A percentile compares a stretch with the other conserved stretches of the same genome.
Evolutionary conservation across 2,329 filamentous ascomycete genomes (phyloP).

Genomic region (Fusarium acutatum): DNA sequence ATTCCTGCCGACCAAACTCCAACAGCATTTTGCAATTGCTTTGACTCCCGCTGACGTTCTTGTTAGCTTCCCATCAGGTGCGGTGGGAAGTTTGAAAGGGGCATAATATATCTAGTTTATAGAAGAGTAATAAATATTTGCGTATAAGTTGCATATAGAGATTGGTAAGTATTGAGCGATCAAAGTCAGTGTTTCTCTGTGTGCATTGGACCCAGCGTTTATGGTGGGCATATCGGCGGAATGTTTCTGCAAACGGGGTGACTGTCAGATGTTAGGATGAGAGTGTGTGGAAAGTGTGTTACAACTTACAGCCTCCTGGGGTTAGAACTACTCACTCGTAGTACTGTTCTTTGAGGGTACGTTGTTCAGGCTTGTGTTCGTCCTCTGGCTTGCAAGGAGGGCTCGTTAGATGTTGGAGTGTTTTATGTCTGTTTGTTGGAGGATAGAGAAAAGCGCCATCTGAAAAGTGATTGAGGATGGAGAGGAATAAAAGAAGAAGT

Average conservation of each 20-base stretch:
- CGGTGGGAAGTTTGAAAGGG: background rate
- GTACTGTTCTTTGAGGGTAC: no score
- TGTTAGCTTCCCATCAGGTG: background rate
- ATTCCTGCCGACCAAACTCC: background rate
- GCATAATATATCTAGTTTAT: background rate
- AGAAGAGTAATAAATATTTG: background rate
- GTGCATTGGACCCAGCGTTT: no score
- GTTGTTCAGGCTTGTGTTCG: no score
- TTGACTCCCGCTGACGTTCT: background rate
- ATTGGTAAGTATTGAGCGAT: background rate
- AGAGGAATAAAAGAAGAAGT: no score
- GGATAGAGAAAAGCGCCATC: no score
- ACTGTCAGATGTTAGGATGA: background rate
- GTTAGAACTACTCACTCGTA: no score
- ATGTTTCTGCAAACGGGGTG: no score
- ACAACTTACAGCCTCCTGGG: background rate
- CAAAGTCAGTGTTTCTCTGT: background rate
- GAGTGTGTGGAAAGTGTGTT: background rate
- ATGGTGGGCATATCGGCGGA: background rate
- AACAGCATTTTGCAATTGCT: background rate
- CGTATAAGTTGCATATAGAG: background rate
- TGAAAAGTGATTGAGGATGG: no score
- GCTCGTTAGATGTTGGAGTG: no score
- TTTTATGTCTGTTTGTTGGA: no score
- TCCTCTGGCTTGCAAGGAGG: no score